These are phyloP conservation scores for Parsonsia alboflavescens DNA, from an alignment of 257 asterid genomes.

Conservation along the genomic window DNA sequence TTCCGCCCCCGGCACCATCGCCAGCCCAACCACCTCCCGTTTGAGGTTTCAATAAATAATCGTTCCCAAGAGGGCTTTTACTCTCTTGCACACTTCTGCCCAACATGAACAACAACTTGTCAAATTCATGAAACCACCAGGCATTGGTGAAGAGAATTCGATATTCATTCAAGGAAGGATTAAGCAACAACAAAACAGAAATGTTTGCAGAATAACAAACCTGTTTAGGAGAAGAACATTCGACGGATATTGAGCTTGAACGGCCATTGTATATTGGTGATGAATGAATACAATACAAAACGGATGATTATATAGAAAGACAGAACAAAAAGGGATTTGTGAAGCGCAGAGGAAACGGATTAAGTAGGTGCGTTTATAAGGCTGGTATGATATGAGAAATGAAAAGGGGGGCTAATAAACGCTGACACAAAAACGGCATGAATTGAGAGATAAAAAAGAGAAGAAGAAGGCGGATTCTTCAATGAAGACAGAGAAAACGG, in stretches of 20 bases:
- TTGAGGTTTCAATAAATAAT: conserved; percentile 26
- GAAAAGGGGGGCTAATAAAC: conserved; percentile 21
- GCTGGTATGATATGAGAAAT: neutral
- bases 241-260: conserved; percentile 52
- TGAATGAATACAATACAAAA: neutral
- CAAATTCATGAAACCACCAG: neutral
- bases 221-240: conserved; percentile 36
- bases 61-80: conserved; percentile 23
- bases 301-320: neutral
- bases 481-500: conserved; percentile 11
- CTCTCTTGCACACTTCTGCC: conserved; percentile 33
- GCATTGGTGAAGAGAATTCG: neutral
- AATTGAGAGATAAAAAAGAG: neutral
- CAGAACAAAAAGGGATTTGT: neutral
- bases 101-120: neutral
- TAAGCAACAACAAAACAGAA: too few relatives aligned
- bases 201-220: conserved; percentile 7
- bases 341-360: neutral
- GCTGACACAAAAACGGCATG: conserved; percentile 35
- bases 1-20: conserved; percentile 13
- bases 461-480: conserved; percentile 27
- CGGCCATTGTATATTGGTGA: conserved; percentile 26
- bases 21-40: conserved; percentile 5
- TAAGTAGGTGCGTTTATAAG: conserved; percentile 2
- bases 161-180: neutral